Percentiles rank a stretch among this genome's conserved stretches.
Conservation (phyloP, 352 stramenopile species). For the Pythium insidiosum region DNA sequence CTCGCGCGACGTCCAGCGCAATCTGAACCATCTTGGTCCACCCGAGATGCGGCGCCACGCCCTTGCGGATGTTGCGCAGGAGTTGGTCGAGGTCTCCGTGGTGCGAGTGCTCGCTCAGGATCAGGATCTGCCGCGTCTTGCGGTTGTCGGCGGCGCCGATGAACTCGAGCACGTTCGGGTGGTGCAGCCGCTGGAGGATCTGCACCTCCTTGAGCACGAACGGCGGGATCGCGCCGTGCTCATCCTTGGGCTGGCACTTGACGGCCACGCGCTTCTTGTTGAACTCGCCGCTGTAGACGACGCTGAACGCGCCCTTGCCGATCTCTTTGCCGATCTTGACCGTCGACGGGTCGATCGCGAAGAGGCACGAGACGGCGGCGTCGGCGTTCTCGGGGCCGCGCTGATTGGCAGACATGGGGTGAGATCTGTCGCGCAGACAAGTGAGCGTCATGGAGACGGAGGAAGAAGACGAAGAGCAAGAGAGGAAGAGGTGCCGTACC, state of each 20-base stretch:
- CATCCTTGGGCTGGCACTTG: slow-evolving; percentile 82
- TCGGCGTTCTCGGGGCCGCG: slow-evolving; percentile 16
- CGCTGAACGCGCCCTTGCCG: slow-evolving; percentile 77
- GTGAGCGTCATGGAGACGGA: no score
- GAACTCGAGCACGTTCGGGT: slow-evolving; percentile 72
- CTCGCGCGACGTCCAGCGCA: slow-evolving; percentile 74
- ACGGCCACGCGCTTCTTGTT: slow-evolving; percentile 65
- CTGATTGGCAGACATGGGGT: slow-evolving; percentile 26
- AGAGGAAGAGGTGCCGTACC: not conserved
- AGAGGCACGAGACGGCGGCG: slow-evolving; percentile 21
- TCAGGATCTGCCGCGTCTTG: slow-evolving; percentile 71
- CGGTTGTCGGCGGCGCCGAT: slow-evolving; percentile 62
- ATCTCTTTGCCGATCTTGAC: slow-evolving; percentile 79
- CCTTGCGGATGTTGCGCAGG: slow-evolving; percentile 46
- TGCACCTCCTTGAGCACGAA: slow-evolving; percentile 78
- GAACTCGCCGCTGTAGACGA: slow-evolving; percentile 73
- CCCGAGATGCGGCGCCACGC: slow-evolving; percentile 33
- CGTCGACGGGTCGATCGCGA: slow-evolving; percentile 41
- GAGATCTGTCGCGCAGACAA: not conserved
- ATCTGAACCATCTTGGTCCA: slow-evolving; percentile 60
- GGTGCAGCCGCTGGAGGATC: slow-evolving; percentile 51
- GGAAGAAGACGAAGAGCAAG: not conserved
- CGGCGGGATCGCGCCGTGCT: slow-evolving; percentile 49
- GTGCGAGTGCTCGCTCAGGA: slow-evolving; percentile 73
- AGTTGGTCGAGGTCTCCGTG: slow-evolving; percentile 70